phyloP scores from a whole-genome alignment of 371 early-diverging fungal species.

The Coemansia sp. region DNA sequence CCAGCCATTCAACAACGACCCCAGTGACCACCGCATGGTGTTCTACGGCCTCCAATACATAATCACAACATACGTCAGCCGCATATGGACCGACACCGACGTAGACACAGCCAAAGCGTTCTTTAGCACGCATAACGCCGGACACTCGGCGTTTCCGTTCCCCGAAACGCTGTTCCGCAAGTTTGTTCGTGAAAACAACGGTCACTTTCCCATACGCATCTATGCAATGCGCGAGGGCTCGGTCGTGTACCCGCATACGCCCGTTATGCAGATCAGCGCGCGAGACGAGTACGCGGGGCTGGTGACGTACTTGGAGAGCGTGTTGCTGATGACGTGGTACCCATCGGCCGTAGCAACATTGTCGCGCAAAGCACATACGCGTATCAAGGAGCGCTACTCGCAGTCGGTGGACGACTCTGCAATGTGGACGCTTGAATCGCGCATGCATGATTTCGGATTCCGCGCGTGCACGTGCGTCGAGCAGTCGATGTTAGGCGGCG shows the following conservation, averaged over 20 bases:
- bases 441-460: constrained; percentile 87
- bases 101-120: constrained; percentile 63
- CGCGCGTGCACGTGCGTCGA: constrained; percentile 85
- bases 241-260: constrained; percentile 72
- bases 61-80: constrained; percentile 65
- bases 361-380: constrained; percentile 61
- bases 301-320: constrained; percentile 78
- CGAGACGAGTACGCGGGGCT: constrained; percentile 64
- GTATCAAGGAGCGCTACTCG: constrained; percentile 60
- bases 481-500: constrained; percentile 77
- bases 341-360: constrained; percentile 80
- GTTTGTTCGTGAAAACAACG: constrained; percentile 69
- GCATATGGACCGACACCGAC: constrained; percentile 65
- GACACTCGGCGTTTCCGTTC: constrained; percentile 64
- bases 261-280: constrained; percentile 74
- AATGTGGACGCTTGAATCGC: constrained; percentile 49
- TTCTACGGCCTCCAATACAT: constrained; percentile 81
- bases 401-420: constrained; percentile 61
- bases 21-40: constrained; percentile 66
- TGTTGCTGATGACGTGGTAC: constrained; percentile 82
- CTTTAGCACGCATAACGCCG: constrained; percentile 68
- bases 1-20: constrained; percentile 59
- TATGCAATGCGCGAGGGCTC: constrained; percentile 73
- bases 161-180: constrained; percentile 72
- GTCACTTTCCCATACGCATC: constrained; percentile 79